phyloP scores from a whole-genome alignment of 2,329 filamentous ascomycete genomes.

The Diaporthe aspalathi region DNA sequence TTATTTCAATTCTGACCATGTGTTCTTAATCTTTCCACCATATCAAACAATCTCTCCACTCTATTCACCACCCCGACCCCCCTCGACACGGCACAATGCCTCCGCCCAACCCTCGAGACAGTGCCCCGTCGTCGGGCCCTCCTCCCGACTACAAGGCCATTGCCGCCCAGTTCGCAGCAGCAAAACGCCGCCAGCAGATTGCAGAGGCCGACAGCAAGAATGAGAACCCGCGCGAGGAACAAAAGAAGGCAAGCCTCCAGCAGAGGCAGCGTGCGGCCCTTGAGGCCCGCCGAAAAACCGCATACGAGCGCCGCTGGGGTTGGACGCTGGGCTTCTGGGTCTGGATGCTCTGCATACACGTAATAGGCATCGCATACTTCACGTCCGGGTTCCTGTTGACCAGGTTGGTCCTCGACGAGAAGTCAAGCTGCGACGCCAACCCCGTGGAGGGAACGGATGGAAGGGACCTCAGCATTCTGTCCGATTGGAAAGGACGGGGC shows the following conservation, averaged over 20 bases:
- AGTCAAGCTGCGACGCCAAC: constrained; percentile 72
- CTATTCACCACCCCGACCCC: not conserved
- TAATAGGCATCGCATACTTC: constrained; percentile 88
- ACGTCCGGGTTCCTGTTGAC: constrained; percentile 95
- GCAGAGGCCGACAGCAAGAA: constrained; percentile 51
- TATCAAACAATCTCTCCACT: not conserved
- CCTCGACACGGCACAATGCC: constrained; percentile 44
- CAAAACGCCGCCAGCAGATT: constrained; percentile 61
- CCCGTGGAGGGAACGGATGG: constrained; percentile 63
- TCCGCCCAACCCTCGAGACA: constrained; percentile 41
- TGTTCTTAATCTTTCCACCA: constrained; percentile 24
- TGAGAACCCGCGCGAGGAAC: constrained; percentile 40
- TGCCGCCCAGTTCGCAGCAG: constrained; percentile 64
- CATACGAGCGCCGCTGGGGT: constrained; percentile 64
- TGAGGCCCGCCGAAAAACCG: constrained; percentile 59
- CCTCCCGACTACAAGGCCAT: constrained; percentile 63
- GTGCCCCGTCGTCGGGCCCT: constrained; percentile 43
- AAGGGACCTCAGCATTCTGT: constrained; percentile 52
- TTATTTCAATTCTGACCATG: constrained; percentile 34
- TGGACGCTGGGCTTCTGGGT: constrained; percentile 76
- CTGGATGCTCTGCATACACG: constrained; percentile 79
- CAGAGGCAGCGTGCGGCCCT: constrained; percentile 60
- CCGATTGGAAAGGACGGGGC: constrained; percentile 55
- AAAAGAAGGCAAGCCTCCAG: constrained; percentile 51
- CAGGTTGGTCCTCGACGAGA: constrained; percentile 81